Percentiles rank a stretch among this genome's conserved stretches.
Conservation (phyloP, 495 filamentous ascomycete species). For the Aspergillus saccharolyticus region DNA sequence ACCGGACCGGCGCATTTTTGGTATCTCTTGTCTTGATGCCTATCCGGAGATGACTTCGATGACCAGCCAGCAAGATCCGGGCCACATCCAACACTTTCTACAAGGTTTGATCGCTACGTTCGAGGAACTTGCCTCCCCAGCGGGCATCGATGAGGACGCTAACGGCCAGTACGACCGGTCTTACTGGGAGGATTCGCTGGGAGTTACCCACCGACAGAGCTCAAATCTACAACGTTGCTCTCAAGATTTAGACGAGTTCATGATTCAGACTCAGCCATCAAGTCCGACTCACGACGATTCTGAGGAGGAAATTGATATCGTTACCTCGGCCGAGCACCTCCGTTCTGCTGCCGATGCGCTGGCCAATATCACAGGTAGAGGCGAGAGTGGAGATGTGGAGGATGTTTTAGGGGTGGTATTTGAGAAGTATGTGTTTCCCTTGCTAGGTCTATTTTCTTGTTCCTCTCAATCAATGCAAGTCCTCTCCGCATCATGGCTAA, state of each 20-base stretch:
- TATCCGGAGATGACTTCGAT: constrained; percentile 7
- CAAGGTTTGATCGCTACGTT: constrained; percentile 64
- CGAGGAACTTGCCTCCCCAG: constrained; percentile 61
- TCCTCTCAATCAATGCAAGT: too few relatives aligned
- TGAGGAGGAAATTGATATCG: constrained; percentile 65
- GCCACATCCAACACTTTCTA: constrained; percentile 64
- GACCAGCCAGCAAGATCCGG: constrained; percentile 43
- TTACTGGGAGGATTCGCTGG: constrained; percentile 78
- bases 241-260: constrained; percentile 63
- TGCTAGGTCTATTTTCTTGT: background rate
- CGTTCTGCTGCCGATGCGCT: constrained; percentile 76
- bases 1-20: constrained; percentile 44
- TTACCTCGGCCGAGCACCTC: constrained; percentile 86
- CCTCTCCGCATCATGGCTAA: constrained; percentile 18
- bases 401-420: constrained; percentile 96
- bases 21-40: constrained; percentile 64
- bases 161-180: constrained; percentile 41
- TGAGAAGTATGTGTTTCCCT: constrained; percentile 64
- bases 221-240: constrained; percentile 71
- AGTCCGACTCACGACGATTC: constrained; percentile 32
- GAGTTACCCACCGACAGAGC: constrained; percentile 84
- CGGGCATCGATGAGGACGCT: constrained; percentile 34
- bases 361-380: constrained; percentile 81
- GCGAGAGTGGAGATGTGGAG: constrained; percentile 87
- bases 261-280: constrained; percentile 33